Percentiles rank a stretch among this genome's conserved stretches.
These are phyloP conservation scores for Colletotrichum camelliae DNA, from an alignment of 2,329 filamentous ascomycete genomes.

Conservation along the genomic window DNA sequence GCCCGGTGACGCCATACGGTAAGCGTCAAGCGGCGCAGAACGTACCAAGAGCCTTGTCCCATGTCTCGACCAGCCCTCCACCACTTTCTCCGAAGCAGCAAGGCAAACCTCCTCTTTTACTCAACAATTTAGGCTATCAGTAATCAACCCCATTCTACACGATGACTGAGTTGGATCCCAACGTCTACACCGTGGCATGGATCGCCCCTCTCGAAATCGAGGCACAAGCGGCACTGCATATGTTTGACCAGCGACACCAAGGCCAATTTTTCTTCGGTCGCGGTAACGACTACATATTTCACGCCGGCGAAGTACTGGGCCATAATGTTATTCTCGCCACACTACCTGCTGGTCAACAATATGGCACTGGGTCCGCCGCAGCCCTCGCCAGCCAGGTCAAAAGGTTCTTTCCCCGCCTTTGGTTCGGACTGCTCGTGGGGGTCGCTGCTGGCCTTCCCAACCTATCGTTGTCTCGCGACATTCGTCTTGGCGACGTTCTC, in stretches of 20 bases:
- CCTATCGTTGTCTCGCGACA: constrained; percentile 33
- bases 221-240: constrained; percentile 34
- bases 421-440: constrained; percentile 42
- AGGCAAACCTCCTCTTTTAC: too few relatives aligned
- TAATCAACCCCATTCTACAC: too few relatives aligned
- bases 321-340: constrained; percentile 41
- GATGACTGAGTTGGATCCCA: not conserved
- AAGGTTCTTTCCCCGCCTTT: constrained; percentile 39
- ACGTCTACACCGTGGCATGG: constrained; percentile 39
- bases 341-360: constrained; percentile 36
- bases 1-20: too few relatives aligned
- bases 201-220: constrained; percentile 43
- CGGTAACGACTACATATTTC: constrained; percentile 42
- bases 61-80: too few relatives aligned
- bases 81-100: too few relatives aligned
- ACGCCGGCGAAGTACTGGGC: constrained; percentile 38
- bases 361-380: constrained; percentile 37
- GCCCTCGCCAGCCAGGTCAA: constrained; percentile 39
- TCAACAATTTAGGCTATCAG: too few relatives aligned
- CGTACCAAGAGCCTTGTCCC: too few relatives aligned
- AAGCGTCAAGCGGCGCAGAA: too few relatives aligned
- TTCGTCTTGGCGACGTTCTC: constrained; percentile 42
- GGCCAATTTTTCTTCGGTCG: constrained; percentile 34
- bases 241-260: constrained; percentile 36
- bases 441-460: constrained; percentile 39